phyloP scores from a whole-genome alignment of 495 filamentous ascomycete genomes.

The Penicillium dipodomyicola region DNA sequence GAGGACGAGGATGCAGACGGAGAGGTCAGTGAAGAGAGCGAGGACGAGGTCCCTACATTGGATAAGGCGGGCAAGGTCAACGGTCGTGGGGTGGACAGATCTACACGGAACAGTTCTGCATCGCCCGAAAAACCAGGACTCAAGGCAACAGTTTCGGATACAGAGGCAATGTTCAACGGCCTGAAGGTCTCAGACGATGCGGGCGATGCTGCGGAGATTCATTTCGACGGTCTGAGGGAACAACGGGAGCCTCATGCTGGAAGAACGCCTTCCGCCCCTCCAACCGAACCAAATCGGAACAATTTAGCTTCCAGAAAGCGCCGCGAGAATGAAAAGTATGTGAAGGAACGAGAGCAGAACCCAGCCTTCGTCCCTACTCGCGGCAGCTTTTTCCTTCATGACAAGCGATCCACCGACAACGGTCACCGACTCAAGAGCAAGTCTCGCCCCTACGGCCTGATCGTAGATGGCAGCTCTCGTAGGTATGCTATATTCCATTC shows the following conservation, averaged over 20 bases:
- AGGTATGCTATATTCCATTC: conserved; percentile 27
- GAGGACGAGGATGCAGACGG: conserved; percentile 73
- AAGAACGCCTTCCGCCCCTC: conserved; percentile 42
- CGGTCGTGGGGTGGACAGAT: conserved; percentile 31
- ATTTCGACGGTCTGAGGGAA: conserved; percentile 62
- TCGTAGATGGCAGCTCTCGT: conserved; percentile 48
- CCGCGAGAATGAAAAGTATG: conserved; percentile 86
- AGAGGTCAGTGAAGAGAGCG: conserved; percentile 72
- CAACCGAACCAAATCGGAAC: conserved; percentile 42
- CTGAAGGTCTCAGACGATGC: conserved; percentile 62
- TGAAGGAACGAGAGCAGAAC: conserved; percentile 81
- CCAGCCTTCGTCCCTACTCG: conserved; percentile 94
- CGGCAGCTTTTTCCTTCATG: conserved; percentile 95
- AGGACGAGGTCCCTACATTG: conserved; percentile 54
- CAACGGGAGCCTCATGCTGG: conserved; percentile 28
- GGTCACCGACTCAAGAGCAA: conserved; percentile 43
- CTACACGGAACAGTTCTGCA: conserved; percentile 25
- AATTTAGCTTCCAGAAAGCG: conserved; percentile 65
- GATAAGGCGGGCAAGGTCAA: conserved; percentile 39
- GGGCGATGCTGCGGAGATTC: conserved; percentile 52
- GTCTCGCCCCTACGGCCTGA: conserved; percentile 44
- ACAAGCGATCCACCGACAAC: conserved; percentile 79
- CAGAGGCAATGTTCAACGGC: conserved; percentile 85
- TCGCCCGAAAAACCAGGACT: conserved; percentile 31
- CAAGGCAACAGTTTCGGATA: conserved; percentile 58